A percentile compares a stretch with the other conserved stretches of the same genome.
Conservation (phyloP, 2,329 filamentous ascomycete genomes). For the Xylogone sp. region DNA sequence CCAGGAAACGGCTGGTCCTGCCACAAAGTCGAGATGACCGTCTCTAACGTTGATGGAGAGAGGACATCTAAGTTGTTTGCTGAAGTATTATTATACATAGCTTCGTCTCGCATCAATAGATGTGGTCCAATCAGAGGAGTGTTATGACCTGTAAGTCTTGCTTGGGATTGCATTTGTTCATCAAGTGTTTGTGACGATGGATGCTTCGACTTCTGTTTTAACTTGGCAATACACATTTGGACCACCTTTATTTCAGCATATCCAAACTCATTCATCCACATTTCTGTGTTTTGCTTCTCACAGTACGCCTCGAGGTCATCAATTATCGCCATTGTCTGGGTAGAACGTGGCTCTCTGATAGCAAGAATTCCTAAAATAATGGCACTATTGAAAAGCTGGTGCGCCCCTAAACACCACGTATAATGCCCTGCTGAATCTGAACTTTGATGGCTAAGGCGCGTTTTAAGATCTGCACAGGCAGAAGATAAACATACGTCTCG, state of each 20-base stretch:
- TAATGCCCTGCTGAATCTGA: conserved; percentile 28
- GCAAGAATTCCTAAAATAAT: conserved; percentile 34
- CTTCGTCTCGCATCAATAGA: background rate
- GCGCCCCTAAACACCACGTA: conserved; percentile 31
- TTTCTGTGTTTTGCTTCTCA: conserved; percentile 35
- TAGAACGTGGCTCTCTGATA: conserved; percentile 29
- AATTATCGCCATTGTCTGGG: conserved; percentile 29
- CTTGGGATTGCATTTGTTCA: background rate
- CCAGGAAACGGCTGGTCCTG: background rate
- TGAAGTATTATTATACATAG: conserved; percentile 1
- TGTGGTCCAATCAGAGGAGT: background rate
- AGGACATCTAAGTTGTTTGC: background rate
- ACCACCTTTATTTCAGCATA: conserved; percentile 38
- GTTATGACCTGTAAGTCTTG: background rate
- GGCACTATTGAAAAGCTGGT: conserved; percentile 39
- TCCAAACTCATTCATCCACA: conserved; percentile 37
- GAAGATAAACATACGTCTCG: conserved; percentile 37
- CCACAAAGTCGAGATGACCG: background rate
- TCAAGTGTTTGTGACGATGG: background rate
- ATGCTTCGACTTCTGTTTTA: background rate
- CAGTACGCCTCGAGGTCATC: conserved; percentile 37
- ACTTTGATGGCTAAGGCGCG: conserved; percentile 30
- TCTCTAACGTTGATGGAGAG: background rate
- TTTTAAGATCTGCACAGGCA: conserved; percentile 36
- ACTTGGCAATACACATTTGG: conserved; percentile 33